Evolutionary conservation across 768 basidiomycete genomes (phyloP).

Genomic region (Calvatia gigantea): DNA sequence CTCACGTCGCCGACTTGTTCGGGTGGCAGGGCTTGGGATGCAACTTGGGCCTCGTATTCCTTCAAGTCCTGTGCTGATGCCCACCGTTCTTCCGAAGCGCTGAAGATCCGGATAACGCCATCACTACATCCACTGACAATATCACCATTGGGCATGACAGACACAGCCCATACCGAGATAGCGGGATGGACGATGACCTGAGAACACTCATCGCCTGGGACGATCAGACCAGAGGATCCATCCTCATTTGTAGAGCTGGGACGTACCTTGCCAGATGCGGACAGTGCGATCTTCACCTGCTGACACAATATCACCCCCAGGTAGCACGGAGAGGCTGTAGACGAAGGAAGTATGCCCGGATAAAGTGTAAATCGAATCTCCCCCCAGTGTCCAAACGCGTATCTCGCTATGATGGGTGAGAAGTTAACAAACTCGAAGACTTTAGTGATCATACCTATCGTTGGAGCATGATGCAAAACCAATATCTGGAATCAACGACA

Average conservation of each 20-base stretch:
- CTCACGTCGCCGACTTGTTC: slow-evolving; percentile 93
- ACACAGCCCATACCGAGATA: slow-evolving; percentile 95
- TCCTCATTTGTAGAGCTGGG: not conserved
- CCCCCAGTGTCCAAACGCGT: slow-evolving; percentile 85
- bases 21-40: slow-evolving; percentile 74
- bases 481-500: slow-evolving; percentile 77
- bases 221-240: not conserved
- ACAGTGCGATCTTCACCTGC: slow-evolving; percentile 93
- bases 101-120: slow-evolving; percentile 84
- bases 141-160: slow-evolving; percentile 85
- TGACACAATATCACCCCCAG: slow-evolving; percentile 81
- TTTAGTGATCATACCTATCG: slow-evolving; percentile 62
- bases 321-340: slow-evolving; percentile 82
- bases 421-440: not conserved
- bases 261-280: slow-evolving; percentile 81
- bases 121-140: slow-evolving; percentile 93
- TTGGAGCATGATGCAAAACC: slow-evolving; percentile 96
- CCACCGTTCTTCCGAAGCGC: slow-evolving; percentile 67
- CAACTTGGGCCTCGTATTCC: slow-evolving; percentile 71
- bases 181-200: slow-evolving; percentile 93
- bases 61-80: slow-evolving; percentile 62
- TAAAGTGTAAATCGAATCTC: slow-evolving; percentile 73
- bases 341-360: slow-evolving; percentile 97
- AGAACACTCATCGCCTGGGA: slow-evolving; percentile 71
- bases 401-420: slow-evolving; percentile 62